A percentile compares a stretch with the other conserved stretches of the same genome.
Conservation (phyloP, 1,139 yeast species). For the Hansenula anomala region DNA sequence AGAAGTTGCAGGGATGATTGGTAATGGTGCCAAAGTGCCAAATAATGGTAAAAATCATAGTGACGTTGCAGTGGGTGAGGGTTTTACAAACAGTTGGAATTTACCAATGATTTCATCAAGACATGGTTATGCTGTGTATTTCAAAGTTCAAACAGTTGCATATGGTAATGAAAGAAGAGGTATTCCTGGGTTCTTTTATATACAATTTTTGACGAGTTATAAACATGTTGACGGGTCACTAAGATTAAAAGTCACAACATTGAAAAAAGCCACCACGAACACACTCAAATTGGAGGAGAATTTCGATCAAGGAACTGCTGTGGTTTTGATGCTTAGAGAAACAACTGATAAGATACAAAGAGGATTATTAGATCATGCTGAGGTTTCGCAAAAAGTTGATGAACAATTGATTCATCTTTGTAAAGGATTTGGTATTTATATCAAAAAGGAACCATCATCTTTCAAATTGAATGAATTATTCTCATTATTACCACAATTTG, state of each 20-base stretch:
- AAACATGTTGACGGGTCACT: constrained; percentile 56
- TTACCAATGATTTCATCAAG: constrained; percentile 50
- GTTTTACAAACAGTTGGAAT: constrained; percentile 53
- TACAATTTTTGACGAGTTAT: constrained; percentile 58
- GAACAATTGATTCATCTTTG: constrained; percentile 27
- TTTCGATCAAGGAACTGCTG: constrained; percentile 67
- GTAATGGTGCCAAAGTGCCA: constrained; percentile 39
- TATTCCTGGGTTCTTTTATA: constrained; percentile 23
- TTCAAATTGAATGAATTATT: constrained; percentile 54
- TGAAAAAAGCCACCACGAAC: constrained; percentile 30
- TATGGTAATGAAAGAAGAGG: constrained; percentile 7
- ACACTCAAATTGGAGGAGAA: constrained; percentile 22
- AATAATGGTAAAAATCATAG: constrained; percentile 37
- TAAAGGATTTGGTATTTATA: constrained; percentile 30
- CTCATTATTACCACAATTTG: constrained; percentile 60
- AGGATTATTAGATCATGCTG: constrained; percentile 26
- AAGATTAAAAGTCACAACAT: constrained; percentile 55
- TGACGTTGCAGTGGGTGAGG: constrained; percentile 59
- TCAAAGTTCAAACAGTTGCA: constrained; percentile 53
- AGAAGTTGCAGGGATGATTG: constrained; percentile 58
- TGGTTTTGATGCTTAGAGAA: constrained; percentile 50
- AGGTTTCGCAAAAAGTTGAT: constrained; percentile 23
- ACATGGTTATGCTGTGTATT: constrained; percentile 53
- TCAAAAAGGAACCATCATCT: constrained; percentile 10
- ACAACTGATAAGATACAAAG: constrained; percentile 49